phyloP scores from a whole-genome alignment of 2,329 filamentous ascomycete genomes.

The Penicillium sp. region DNA sequence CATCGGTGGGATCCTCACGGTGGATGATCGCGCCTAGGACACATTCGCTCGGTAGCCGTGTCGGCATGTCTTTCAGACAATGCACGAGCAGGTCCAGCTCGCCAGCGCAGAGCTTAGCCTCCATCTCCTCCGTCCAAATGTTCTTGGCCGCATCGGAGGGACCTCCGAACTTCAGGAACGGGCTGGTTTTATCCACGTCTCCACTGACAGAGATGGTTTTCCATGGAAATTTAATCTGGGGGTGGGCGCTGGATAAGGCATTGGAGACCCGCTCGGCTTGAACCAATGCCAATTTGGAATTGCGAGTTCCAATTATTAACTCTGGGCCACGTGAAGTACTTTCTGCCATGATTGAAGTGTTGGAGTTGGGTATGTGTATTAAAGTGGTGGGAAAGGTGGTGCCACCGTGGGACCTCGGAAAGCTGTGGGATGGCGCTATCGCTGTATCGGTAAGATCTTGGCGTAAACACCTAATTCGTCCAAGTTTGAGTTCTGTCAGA shows the following conservation, averaged over 20 bases:
- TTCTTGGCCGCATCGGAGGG: slow-evolving; percentile 18
- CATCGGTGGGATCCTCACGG: slow-evolving; percentile 72
- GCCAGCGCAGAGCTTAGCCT: slow-evolving; percentile 66
- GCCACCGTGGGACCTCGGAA: background rate
- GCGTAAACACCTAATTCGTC: background rate
- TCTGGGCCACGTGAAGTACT: background rate
- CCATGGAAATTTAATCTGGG: slow-evolving; percentile 6
- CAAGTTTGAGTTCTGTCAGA: background rate
- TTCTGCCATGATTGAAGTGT: background rate
- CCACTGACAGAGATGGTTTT: slow-evolving; percentile 7
- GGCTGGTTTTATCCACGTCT: slow-evolving; percentile 12
- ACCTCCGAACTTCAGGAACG: slow-evolving; percentile 14
- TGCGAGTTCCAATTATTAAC: slow-evolving; percentile 13
- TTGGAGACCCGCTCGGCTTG: slow-evolving; percentile 13
- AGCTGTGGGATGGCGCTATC: background rate
- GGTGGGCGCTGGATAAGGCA: slow-evolving; percentile 1
- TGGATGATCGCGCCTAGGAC: slow-evolving; percentile 70
- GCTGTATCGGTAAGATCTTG: background rate
- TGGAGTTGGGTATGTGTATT: background rate
- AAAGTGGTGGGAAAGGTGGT: background rate
- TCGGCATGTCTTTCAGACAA: slow-evolving; percentile 92
- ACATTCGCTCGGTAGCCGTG: slow-evolving; percentile 71
- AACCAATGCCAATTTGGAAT: slow-evolving; percentile 16
- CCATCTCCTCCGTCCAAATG: slow-evolving; percentile 81
- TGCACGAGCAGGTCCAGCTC: slow-evolving; percentile 80